Evolutionary conservation across 2,329 filamentous ascomycete genomes (phyloP), one percentile per base, ranked within the genome.

Genomic region (Fusarium mundagurra): DNA sequence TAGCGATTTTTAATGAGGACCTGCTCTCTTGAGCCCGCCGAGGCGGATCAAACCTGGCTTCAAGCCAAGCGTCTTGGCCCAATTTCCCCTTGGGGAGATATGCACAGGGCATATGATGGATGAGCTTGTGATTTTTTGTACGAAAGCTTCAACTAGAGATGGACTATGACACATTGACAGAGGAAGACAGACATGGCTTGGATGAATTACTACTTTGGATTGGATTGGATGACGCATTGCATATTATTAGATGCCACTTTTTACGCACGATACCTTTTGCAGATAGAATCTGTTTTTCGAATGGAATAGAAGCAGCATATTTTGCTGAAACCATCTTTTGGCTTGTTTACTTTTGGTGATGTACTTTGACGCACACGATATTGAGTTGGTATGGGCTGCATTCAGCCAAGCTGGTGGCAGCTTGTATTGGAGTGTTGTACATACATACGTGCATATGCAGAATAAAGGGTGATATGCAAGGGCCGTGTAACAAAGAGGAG

Each of bases 1-100:
- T 73, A 71, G 64, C 72, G 71, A 65, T 75, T 70, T 69, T 77
- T 77, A 77, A 77, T 75, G 61, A 69, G 73, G 60, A 48, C 50
- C 59, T 77, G 69, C 75, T 74, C 73, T 75, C 75, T 73, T 61
- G 64, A 61, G 63, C 48, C 44, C 63, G 29, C 47, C 44, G 51
- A 61, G 57, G 61, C 58, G 38, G 31, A 24, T 6, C 47, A 67
- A n/a, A 60, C 31, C 29, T 54, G 47, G 60, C 53, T 43, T 39
- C 31, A 24, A 20, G 38, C 48, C 33, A 47, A 65, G 44, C 59
- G 39, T 27, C 65, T 67, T 73, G 73, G 57, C 58, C 36, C 43
- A 62, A 71, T 53, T 48, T 60, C 43, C 44, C 45, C 44, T 18
- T 13, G 60, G 53, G 61, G 50, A 38, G 20, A 29, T 54, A 20